phyloP scores from a whole-genome alignment of 371 early-diverging fungal genomes.

The Capniomyces stellatus region DNA sequence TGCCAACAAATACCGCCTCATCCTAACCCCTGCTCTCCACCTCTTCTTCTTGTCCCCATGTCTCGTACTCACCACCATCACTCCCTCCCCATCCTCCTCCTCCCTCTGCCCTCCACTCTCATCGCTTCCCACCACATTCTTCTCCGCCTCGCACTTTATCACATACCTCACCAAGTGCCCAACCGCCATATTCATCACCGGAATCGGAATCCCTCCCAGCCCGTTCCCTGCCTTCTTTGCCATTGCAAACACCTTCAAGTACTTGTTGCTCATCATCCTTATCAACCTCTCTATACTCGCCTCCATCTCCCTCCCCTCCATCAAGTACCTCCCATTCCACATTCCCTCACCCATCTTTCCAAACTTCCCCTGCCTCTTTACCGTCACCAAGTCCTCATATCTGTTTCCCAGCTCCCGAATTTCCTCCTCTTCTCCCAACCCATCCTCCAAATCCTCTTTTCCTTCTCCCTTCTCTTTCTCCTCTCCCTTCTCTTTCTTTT shows the following conservation, averaged over 20 bases:
- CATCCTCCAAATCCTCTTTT: background rate
- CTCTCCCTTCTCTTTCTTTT: no score
- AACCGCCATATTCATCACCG: slow-evolving; percentile 1
- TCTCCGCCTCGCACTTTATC: background rate
- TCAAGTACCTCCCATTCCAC: background rate
- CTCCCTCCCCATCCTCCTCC: background rate
- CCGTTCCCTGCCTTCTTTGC: background rate
- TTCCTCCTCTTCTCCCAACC: background rate
- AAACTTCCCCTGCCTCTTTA: background rate
- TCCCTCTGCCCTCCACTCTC: background rate
- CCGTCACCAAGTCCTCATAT: no score
- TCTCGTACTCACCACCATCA: background rate
- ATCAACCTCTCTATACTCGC: background rate
- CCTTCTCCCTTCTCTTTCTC: no score
- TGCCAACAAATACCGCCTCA: background rate
- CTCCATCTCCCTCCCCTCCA: background rate
- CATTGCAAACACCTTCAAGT: background rate
- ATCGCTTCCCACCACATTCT: background rate
- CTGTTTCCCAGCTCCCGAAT: no score
- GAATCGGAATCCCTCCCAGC: background rate
- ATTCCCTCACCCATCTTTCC: background rate
- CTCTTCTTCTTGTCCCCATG: background rate
- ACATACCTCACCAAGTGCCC: background rate
- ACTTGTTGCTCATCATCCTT: background rate
- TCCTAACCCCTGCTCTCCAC: background rate